Conservation (phyloP, 495 filamentous ascomycete species). For the Penicillium antarcticum region DNA sequence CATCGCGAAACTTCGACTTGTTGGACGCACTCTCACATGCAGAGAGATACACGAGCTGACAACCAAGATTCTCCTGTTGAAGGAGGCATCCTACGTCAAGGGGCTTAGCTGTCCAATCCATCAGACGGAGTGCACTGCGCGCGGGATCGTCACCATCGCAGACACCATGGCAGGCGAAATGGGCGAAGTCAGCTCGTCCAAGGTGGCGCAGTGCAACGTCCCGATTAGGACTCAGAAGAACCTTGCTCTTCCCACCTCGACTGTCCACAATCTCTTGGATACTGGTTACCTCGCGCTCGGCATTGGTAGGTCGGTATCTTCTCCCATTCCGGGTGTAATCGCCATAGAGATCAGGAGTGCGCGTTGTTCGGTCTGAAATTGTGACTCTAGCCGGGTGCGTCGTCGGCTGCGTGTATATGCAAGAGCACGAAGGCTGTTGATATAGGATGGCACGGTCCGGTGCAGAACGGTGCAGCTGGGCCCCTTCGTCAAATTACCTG, state of each 20-base stretch:
- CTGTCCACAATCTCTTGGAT: not conserved
- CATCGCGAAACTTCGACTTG: conserved; percentile 12
- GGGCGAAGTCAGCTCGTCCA: not conserved
- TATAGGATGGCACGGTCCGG: conserved; percentile 10
- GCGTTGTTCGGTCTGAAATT: not conserved
- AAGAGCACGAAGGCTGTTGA: conserved; percentile 6
- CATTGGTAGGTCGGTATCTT: conserved; percentile 1
- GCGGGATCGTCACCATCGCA: conserved; percentile 12
- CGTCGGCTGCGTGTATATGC: conserved; percentile 2
- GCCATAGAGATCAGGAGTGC: conserved; percentile 11
- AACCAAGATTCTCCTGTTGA: conserved; percentile 5
- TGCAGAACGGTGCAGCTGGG: conserved; percentile 1
- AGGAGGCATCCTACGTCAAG: conserved; percentile 10
- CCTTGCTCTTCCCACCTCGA: not conserved
- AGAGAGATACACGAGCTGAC: conserved; percentile 17
- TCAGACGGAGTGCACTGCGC: conserved; percentile 8
- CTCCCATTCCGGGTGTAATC: conserved; percentile 8
- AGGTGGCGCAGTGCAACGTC: not conserved
- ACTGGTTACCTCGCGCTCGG: conserved; percentile 1
- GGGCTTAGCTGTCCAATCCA: conserved; percentile 8
- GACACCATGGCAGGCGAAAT: conserved; percentile 16
- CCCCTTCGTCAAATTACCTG: conserved; percentile 3
- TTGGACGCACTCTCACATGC: conserved; percentile 18
- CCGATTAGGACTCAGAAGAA: not conserved
- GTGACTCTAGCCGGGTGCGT: not conserved